Evolutionary conservation across 2,329 filamentous ascomycete genomes (phyloP), one percentile per base, ranked within the genome.

Genomic region (Tolypocladium nubicola): DNA sequence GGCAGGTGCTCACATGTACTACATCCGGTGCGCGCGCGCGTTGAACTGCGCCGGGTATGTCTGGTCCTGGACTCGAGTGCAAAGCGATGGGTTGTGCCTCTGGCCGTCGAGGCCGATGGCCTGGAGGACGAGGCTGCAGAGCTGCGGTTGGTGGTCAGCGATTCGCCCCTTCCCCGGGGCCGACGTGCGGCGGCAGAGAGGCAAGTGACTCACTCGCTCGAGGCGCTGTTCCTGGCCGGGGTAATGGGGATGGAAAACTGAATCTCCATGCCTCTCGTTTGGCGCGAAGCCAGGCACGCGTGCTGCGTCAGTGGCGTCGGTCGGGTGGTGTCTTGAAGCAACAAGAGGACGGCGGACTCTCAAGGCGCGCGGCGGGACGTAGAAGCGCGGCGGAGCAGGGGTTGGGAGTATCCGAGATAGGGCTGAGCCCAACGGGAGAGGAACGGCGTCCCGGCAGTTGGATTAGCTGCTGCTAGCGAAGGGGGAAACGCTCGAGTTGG

Each of bases 21-120:
- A 55, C 71, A 74, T 38, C 71, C 71, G 16, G 71, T 72, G 21
- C 71, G 71, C 19, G 71, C 70, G 45, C 71, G 67, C 2, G 68
- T 70, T 13, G 71, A 72, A 59, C 71, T 73, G 26, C 71, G 68
- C 16, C 71, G 65, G 8, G 71, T 74, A 57, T 74, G 71, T 55
- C 71, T 65, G 9, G 69, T 67, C 55, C 71, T 64, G 7, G 71
- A 64, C 40, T 73, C 71, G 41, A 74, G 69, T 2, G 71, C 71
- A 62, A 74, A 74, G 19, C 70, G 65, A 67, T 73, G 68, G 10
- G 68, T 71, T 19, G 68, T 66, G 37, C 66, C 66, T 53, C 59
- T 63, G 11, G 64, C 61, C 43, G 63, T 55, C 1, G 61, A 52
- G 11, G 62, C 47, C 1, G 52, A 11, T 16, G 58, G 38, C 13